phyloP scores from a whole-genome alignment of 208 protist species.

The Trypanosoma mega region DNA sequence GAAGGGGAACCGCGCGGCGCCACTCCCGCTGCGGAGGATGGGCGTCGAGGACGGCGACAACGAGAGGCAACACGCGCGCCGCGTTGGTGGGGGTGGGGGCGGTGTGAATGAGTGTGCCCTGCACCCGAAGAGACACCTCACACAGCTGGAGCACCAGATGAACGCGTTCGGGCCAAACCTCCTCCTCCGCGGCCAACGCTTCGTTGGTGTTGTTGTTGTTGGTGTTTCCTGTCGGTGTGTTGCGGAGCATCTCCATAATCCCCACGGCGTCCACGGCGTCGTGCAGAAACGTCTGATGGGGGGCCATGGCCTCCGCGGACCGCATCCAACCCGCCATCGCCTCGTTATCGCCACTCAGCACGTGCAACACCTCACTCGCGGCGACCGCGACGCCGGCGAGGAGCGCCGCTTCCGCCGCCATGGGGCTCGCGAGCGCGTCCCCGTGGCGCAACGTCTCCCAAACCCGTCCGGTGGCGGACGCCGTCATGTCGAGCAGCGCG shows the following conservation, averaged over 20 bases:
- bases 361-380: slow-evolving; percentile 44
- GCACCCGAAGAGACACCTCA: slow-evolving; percentile 43
- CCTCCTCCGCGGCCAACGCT: slow-evolving; percentile 7
- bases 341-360: slow-evolving; percentile 54
- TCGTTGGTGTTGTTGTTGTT: neutral
- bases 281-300: slow-evolving; percentile 57
- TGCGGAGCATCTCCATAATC: slow-evolving; percentile 34
- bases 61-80: slow-evolving; percentile 50
- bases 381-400: slow-evolving; percentile 39
- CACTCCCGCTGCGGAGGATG: slow-evolving; percentile 58
- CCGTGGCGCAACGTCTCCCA: slow-evolving; percentile 43
- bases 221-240: slow-evolving; percentile 19
- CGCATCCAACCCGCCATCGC: slow-evolving; percentile 31
- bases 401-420: slow-evolving; percentile 46
- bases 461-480: slow-evolving; percentile 26
- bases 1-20: slow-evolving; percentile 46
- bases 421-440: too few species aligned
- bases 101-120: slow-evolving; percentile 55
- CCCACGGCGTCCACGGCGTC: slow-evolving; percentile 32
- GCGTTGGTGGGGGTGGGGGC: slow-evolving; percentile 32
- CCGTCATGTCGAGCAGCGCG: slow-evolving; percentile 37
- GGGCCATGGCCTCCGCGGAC: slow-evolving; percentile 24
- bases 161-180: too few species aligned
- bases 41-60: slow-evolving; percentile 37
- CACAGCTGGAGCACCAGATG: slow-evolving; percentile 50